Conservation (phyloP, 805 yeast genomes). For the Teunomyces lycoperdinae region DNA sequence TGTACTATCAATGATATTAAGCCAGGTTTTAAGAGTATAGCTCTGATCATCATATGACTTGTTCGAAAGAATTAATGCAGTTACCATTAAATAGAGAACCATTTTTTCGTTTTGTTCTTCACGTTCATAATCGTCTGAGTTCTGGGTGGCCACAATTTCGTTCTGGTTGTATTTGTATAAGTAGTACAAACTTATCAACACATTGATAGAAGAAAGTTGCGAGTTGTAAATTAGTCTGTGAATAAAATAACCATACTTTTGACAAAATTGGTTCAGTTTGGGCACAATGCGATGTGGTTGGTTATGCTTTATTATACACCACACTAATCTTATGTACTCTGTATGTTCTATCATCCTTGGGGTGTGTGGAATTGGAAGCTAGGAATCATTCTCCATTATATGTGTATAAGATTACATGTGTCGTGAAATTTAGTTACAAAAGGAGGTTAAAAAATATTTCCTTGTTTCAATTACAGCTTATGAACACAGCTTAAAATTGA, state of each 20-base stretch:
- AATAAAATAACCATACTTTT: slow-evolving; percentile 13
- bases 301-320: slow-evolving; percentile 7
- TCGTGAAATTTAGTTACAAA: slow-evolving; percentile 2
- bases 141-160: slow-evolving; percentile 4
- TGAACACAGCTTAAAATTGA: not conserved
- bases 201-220: slow-evolving; percentile 20
- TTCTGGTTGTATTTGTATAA: slow-evolving; percentile 18
- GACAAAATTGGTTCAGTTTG: slow-evolving; percentile 1
- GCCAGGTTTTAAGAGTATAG: slow-evolving; percentile 52
- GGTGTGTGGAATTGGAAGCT: not conserved
- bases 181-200: slow-evolving; percentile 24
- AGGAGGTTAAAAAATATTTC: not conserved
- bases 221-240: slow-evolving; percentile 16
- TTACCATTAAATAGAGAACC: slow-evolving; percentile 21
- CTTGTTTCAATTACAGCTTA: slow-evolving; percentile 1
- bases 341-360: slow-evolving; percentile 1
- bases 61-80: slow-evolving; percentile 30
- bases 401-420: not conserved
- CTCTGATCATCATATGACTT: slow-evolving; percentile 49
- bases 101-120: slow-evolving; percentile 14
- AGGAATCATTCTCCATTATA: not conserved
- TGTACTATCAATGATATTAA: slow-evolving; percentile 13
- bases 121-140: not conserved
- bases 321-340: slow-evolving; percentile 11
- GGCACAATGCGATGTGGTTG: not conserved